Evolutionary conservation across 305 asterid genomes (phyloP), one percentile per base, ranked within the genome.

Genomic region (Fraxinus sp.): DNA sequence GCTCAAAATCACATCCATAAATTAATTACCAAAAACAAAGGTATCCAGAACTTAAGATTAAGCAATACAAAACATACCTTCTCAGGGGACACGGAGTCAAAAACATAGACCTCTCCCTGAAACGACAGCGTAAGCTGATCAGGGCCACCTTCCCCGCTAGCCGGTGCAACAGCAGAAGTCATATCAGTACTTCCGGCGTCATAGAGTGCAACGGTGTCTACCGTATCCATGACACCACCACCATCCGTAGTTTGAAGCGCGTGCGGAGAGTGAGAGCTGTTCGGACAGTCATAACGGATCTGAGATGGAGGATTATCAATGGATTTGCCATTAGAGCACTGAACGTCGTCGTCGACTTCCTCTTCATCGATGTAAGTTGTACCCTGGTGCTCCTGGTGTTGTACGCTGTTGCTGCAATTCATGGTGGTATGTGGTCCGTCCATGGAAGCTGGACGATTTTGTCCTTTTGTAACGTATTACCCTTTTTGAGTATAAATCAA

Each of bases 81-180:
- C 82, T 93, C 99, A 24, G 97, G 98, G n/a, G 98, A 89, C 87
- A 95, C 98, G 2, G 95, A 89, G 90, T 93, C 98, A 86, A 92
- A 96, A 26, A 93, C 98, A 57, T 87, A 96, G 66, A 96, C 98
- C 83, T 96, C 94, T 10, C 98, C 98, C 91, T 91, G 99, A 87
- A 96, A 96, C 76, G 99, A 93, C 75, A 96, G 91, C 87, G 95
- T 91, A 39, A 95, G 98, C 95, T 93, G 99, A 91, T 96, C 95
- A 73, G 92, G 87, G 26, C 86, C 92, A 49, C 85, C 93, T 24
- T 87, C 92, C 1, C 82, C 94, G 68, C 82, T 84, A 20, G 87
- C 39, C 24, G 88, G 81, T 9, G 80, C 81, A 36, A 35, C 84
- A 16, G 85, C 83, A 20, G 90, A 86, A 36, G 81, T 83, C 84